Evolutionary conservation across 169 alveolate genomes (phyloP).

Genomic region (Babesia bigemina): DNA sequence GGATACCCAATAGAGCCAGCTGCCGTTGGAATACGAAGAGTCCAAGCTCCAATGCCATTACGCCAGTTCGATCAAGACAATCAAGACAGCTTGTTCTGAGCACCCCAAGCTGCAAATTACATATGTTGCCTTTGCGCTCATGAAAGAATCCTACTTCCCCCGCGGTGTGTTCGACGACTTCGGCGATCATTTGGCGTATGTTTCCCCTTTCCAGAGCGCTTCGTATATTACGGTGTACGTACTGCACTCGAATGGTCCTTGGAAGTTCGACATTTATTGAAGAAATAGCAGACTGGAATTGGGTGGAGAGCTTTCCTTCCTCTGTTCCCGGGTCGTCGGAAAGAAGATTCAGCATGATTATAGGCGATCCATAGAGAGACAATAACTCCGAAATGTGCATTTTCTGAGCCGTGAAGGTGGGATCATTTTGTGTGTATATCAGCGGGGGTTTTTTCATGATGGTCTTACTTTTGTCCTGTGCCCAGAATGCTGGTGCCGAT

Average conservation of each 20-base stretch:
- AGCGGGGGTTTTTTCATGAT: slow-evolving; percentile 72
- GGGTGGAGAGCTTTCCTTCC: slow-evolving; percentile 63
- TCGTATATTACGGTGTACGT: slow-evolving; percentile 63
- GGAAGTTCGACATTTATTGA: slow-evolving; percentile 67
- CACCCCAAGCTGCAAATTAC: slow-evolving; percentile 87
- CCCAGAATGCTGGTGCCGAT: slow-evolving; percentile 94
- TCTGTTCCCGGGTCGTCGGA: slow-evolving; percentile 69
- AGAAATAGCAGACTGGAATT: slow-evolving; percentile 43
- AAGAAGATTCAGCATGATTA: slow-evolving; percentile 65
- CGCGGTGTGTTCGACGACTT: slow-evolving; percentile 47
- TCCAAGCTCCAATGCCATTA: slow-evolving; percentile 76
- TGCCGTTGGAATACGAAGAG: slow-evolving; percentile 60
- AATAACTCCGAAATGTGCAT: slow-evolving; percentile 50
- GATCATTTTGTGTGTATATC: slow-evolving; percentile 75
- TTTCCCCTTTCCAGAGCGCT: slow-evolving; percentile 56
- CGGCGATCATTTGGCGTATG: slow-evolving; percentile 47
- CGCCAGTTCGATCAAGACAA: slow-evolving; percentile 97
- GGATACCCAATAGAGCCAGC: slow-evolving; percentile 50
- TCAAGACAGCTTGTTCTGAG: slow-evolving; percentile 97
- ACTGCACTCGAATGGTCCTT: slow-evolving; percentile 37
- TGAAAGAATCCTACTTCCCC: slow-evolving; percentile 52
- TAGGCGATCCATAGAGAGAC: slow-evolving; percentile 70
- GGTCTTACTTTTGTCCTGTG: slow-evolving; percentile 74
- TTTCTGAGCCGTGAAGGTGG: slow-evolving; percentile 79
- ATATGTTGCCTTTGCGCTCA: neutral